Evolutionary conservation across 2,329 filamentous ascomycete genomes (phyloP).

Genomic region (Lecanoromycetidae sp.): DNA sequence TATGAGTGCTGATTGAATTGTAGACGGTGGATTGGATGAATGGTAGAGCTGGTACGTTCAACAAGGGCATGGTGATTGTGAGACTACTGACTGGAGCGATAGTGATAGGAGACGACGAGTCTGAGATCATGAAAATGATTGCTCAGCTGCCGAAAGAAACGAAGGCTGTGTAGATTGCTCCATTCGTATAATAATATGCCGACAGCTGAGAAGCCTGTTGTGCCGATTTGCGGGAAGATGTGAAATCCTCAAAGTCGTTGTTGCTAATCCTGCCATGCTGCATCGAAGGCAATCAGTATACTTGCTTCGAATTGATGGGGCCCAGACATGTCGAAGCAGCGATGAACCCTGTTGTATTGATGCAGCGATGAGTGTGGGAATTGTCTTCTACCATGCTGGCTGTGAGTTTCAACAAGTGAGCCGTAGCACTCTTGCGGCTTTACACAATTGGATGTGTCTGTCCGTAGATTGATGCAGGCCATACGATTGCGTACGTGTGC

Average conservation of each 20-base stretch:
- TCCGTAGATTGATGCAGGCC: too few relatives aligned
- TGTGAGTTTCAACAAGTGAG: too few relatives aligned
- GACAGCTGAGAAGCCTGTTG: neutral
- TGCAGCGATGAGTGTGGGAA: too few relatives aligned
- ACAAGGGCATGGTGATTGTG: neutral
- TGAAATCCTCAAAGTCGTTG: neutral
- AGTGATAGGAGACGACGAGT: slow-evolving; percentile 66
- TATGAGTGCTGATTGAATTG: slow-evolving; percentile 15
- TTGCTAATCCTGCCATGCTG: neutral
- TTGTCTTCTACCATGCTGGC: too few relatives aligned
- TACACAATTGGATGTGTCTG: too few relatives aligned
- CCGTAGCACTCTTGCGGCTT: too few relatives aligned
- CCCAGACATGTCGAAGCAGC: too few relatives aligned
- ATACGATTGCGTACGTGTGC: too few relatives aligned
- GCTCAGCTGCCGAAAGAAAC: slow-evolving; percentile 41
- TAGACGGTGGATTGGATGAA: slow-evolving; percentile 81
- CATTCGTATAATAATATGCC: too few relatives aligned
- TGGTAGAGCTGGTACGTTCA: slow-evolving; percentile 54
- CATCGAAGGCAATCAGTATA: too few relatives aligned
- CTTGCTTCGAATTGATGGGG: too few relatives aligned
- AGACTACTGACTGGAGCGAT: slow-evolving; percentile 12
- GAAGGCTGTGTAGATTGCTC: slow-evolving; percentile 8
- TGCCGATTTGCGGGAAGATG: neutral
- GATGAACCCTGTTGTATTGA: too few relatives aligned
- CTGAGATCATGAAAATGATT: slow-evolving; percentile 75